Evolutionary conservation across 2,329 filamentous ascomycete species (phyloP), one percentile per base, ranked within the genome.

Genomic region (Colletotrichum caudatum): DNA sequence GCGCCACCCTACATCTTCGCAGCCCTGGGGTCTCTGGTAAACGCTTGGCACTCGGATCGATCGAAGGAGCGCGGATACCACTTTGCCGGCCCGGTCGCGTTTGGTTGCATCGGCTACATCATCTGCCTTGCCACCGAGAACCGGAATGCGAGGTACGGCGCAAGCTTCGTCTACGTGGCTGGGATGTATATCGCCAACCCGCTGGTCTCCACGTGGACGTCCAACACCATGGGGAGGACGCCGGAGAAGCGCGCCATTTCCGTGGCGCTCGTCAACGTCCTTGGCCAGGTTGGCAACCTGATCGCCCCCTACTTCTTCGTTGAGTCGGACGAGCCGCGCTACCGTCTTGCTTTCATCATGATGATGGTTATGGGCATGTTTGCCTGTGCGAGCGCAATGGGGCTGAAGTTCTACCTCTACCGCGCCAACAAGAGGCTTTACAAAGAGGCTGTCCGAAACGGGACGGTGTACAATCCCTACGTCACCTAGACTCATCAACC

Each of bases 261-360:
- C 0, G 76, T 75, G 2, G 76, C 76, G 0, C 53, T 73, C 7
- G 71, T 72, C 61, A 72, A 72, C 9, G 70, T 72, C 7, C 51
- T 72, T 5, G 71, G 71, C 2, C 71, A 73, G 54, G 64, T 73
- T 59, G 41, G 77, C 0, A 78, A 78, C 50, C 71, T 78, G 20
- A 76, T 75, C 54, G 76, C 76, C 1, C 77, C 77, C 0, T 78
- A 78, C 54, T 78, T 78, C 66, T 78, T 78, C 46, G 73, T 71
- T 1, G 44, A 72, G 2, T 65, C 53, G 6, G 76, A 78, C 26
- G 75, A 74, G 1, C 77, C 76, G 0, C 74, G 76, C 1, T 77
- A 77, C 23, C 26, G 69, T 4, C 73, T 74, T 41, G 77, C 77
- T 0, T 77, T 75, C 20, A 58, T 78, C 0, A 56, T 78, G 7